Percentiles rank a stretch among this genome's conserved stretches.
Evolutionary conservation across 2,329 filamentous ascomycete genomes (phyloP).

Genomic region (Dothideomycetes sp.): DNA sequence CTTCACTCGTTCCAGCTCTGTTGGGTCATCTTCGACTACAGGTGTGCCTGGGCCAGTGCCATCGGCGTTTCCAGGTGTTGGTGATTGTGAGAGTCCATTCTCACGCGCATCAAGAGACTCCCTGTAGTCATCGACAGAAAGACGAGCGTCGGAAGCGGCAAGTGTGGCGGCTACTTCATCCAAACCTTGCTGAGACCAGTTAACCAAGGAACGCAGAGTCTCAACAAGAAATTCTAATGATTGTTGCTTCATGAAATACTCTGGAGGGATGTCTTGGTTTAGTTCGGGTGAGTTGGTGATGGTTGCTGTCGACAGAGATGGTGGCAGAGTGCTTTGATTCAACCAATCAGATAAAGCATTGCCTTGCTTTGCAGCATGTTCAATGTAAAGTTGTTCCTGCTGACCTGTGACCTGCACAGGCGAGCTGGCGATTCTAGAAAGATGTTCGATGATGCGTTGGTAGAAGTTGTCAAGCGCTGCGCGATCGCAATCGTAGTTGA

Average conservation of each 20-base stretch:
- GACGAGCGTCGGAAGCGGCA: slow-evolving; percentile 35
- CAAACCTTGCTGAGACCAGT: slow-evolving; percentile 72
- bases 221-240: slow-evolving; percentile 84
- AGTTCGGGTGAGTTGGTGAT: slow-evolving; percentile 40
- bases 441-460: slow-evolving; percentile 83
- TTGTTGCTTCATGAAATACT: slow-evolving; percentile 85
- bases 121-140: slow-evolving; percentile 51
- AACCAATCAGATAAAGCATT: slow-evolving; percentile 69
- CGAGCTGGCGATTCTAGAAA: slow-evolving; percentile 76
- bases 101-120: slow-evolving; percentile 66
- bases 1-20: slow-evolving; percentile 89
- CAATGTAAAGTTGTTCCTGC: slow-evolving; percentile 81
- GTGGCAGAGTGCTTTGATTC: slow-evolving; percentile 72
- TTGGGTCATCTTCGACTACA: slow-evolving; percentile 72
- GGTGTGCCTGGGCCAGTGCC: slow-evolving; percentile 26
- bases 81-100: slow-evolving; percentile 46
- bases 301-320: slow-evolving; percentile 71
- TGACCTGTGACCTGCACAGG: slow-evolving; percentile 64
- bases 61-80: slow-evolving; percentile 41
- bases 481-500: slow-evolving; percentile 97
- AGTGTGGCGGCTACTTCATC: slow-evolving; percentile 37
- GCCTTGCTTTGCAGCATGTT: slow-evolving; percentile 52
- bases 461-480: slow-evolving; percentile 93
- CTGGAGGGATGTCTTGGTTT: slow-evolving; percentile 63
- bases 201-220: slow-evolving; percentile 78